Percentiles rank a stretch among this genome's conserved stretches.
Conservation (phyloP, 2,329 filamentous ascomycete genomes). For the Fusarium incarnatum region DNA sequence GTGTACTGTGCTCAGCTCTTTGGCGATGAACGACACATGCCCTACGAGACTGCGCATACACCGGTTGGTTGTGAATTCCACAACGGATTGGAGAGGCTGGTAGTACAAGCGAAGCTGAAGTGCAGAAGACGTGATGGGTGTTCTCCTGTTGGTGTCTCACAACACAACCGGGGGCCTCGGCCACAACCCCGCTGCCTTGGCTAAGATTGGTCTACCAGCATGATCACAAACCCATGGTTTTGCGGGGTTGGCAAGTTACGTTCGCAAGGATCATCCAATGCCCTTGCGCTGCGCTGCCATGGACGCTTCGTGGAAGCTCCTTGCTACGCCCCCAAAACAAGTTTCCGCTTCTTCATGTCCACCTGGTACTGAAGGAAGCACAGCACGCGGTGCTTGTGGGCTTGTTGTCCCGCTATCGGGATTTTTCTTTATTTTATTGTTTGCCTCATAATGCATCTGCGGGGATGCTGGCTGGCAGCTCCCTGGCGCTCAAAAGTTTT, state of each 20-base stretch:
- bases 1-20: slow-evolving; percentile 1
- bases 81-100: slow-evolving; percentile 16
- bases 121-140: slow-evolving; percentile 17
- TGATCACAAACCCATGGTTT: slow-evolving; percentile 41
- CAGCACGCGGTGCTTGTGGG: slow-evolving; percentile 36
- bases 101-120: slow-evolving; percentile 6
- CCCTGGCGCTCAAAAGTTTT: slow-evolving; percentile 46
- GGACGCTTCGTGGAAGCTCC: slow-evolving; percentile 10
- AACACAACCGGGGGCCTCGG: slow-evolving; percentile 25
- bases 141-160: slow-evolving; percentile 19
- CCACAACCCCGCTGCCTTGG: slow-evolving; percentile 30
- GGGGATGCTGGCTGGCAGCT: slow-evolving; percentile 15
- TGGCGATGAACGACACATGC: background rate
- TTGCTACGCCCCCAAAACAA: slow-evolving; percentile 11
- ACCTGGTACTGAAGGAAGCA: slow-evolving; percentile 33
- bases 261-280: slow-evolving; percentile 41
- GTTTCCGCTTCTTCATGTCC: slow-evolving; percentile 19
- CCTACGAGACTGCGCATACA: slow-evolving; percentile 16
- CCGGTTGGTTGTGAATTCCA: slow-evolving; percentile 8
- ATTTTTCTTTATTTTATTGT: slow-evolving; percentile 16
- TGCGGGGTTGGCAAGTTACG: slow-evolving; percentile 36
- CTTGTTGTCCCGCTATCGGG: background rate
- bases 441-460: slow-evolving; percentile 25
- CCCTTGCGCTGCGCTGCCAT: slow-evolving; percentile 6
- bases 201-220: slow-evolving; percentile 32